phyloP scores from a whole-genome alignment of 176 grass and related monocot species.

The Rhynchospora breviuscula region DNA sequence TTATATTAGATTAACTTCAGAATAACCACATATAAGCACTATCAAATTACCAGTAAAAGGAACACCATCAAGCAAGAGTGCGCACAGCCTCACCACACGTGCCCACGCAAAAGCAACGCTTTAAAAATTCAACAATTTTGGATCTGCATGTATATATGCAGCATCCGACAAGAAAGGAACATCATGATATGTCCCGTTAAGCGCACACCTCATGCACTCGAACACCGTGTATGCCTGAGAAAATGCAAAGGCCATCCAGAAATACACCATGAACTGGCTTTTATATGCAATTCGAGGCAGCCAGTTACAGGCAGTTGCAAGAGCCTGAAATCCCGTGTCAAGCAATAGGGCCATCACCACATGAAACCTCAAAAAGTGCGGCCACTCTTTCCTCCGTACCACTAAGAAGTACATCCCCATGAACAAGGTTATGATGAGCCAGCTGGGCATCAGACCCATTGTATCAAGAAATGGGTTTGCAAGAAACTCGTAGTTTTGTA shows the following conservation, averaged over 20 bases:
- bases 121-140: slow-evolving; percentile 60
- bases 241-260: slow-evolving; percentile 70
- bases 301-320: slow-evolving; percentile 82
- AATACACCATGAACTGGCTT: slow-evolving; percentile 53
- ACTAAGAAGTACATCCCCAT: slow-evolving; percentile 72
- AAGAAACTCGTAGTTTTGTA: slow-evolving; percentile 65
- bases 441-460: slow-evolving; percentile 61
- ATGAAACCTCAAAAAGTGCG: slow-evolving; percentile 88
- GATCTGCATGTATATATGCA: slow-evolving; percentile 83
- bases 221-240: slow-evolving; percentile 70
- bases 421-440: slow-evolving; percentile 66
- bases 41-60: not conserved
- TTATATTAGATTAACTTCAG: not conserved
- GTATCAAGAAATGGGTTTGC: slow-evolving; percentile 79
- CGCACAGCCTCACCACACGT: not conserved
- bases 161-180: slow-evolving; percentile 78
- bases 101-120: not conserved
- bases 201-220: slow-evolving; percentile 77
- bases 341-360: slow-evolving; percentile 75
- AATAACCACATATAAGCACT: not conserved
- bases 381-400: slow-evolving; percentile 73
- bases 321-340: slow-evolving; percentile 67
- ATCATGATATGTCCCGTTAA: slow-evolving; percentile 65
- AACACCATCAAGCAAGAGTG: not conserved
- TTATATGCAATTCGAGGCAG: slow-evolving; percentile 64